These are phyloP conservation scores for Echinosphaeria canescens DNA, from an alignment of 2,329 filamentous ascomycete genomes.

Conservation along the genomic window DNA sequence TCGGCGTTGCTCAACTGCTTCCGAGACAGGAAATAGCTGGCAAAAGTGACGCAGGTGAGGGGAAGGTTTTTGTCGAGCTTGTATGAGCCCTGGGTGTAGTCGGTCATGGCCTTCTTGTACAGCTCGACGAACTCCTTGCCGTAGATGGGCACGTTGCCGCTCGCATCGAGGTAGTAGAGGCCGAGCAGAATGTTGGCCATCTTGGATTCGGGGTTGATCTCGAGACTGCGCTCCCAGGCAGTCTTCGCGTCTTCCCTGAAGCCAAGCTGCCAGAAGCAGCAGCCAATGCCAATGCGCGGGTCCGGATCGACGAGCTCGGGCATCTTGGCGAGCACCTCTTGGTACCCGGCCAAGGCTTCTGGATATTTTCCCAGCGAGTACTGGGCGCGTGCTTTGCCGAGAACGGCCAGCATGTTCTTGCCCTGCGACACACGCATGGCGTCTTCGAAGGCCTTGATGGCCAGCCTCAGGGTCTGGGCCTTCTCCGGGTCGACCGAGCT, in stretches of 20 bases:
- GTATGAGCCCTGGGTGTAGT: conserved; percentile 85
- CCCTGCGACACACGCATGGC: conserved; percentile 66
- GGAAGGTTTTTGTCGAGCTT: conserved; percentile 85
- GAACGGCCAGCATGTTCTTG: conserved; percentile 76
- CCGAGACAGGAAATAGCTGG: conserved; percentile 69
- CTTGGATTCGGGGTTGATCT: conserved; percentile 67
- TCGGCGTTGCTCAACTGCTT: conserved; percentile 70
- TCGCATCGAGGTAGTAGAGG: conserved; percentile 74
- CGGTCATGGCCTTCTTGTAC: conserved; percentile 86
- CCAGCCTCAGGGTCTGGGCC: conserved; percentile 62
- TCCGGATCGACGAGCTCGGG: conserved; percentile 82
- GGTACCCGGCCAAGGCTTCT: conserved; percentile 68
- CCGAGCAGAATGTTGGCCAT: conserved; percentile 79
- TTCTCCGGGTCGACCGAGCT: conserved; percentile 48
- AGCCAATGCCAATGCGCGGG: conserved; percentile 86
- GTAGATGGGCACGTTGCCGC: conserved; percentile 60
- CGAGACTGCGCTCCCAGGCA: conserved; percentile 76
- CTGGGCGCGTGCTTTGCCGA: conserved; percentile 73
- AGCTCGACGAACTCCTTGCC: conserved; percentile 67
- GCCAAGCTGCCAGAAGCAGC: conserved; percentile 91
- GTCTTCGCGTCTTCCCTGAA: conserved; percentile 81
- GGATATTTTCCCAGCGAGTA: conserved; percentile 75
- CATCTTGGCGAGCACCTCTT: conserved; percentile 69
- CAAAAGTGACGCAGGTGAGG: conserved; percentile 77
- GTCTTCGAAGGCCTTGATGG: conserved; percentile 88